Conservation (phyloP, 805 yeast genomes). For the Candida suzukii region DNA sequence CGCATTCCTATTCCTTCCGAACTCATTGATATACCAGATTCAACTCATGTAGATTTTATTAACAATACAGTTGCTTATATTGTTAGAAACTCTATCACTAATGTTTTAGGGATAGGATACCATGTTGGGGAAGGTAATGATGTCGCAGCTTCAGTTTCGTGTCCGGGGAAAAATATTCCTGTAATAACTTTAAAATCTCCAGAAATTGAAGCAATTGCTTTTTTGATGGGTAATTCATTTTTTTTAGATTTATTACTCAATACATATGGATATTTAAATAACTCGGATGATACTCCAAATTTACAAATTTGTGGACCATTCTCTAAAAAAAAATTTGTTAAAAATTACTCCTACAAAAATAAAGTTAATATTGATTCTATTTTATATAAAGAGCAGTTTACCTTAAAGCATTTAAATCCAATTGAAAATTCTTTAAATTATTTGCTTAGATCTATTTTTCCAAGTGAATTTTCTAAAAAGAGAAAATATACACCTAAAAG, state of each 20-base stretch:
- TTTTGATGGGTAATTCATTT: conserved; percentile 28
- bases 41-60: conserved; percentile 29
- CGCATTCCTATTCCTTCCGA: neutral
- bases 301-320: neutral
- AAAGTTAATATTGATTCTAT: conserved; percentile 13
- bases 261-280: conserved; percentile 24
- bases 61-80: conserved; percentile 33
- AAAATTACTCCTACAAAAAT: neutral
- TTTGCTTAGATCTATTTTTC: conserved; percentile 7
- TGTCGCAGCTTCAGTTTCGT: conserved; percentile 22
- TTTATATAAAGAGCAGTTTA: conserved; percentile 18
- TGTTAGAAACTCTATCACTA: conserved; percentile 21
- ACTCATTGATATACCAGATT: neutral
- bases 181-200: conserved; percentile 33
- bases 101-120: conserved; percentile 39
- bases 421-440: conserved; percentile 10
- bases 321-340: no score
- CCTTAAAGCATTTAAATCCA: conserved; percentile 13
- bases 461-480: conserved; percentile 5
- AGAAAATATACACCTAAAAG: conserved; percentile 14
- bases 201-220: conserved; percentile 37
- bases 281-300: neutral
- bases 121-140: conserved; percentile 22
- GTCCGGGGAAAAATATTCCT: conserved; percentile 29
- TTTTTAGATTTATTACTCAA: conserved; percentile 35